These are phyloP conservation scores for Fusarium virguliforme DNA, from an alignment of 2,329 filamentous ascomycete species.

Conservation along the genomic window DNA sequence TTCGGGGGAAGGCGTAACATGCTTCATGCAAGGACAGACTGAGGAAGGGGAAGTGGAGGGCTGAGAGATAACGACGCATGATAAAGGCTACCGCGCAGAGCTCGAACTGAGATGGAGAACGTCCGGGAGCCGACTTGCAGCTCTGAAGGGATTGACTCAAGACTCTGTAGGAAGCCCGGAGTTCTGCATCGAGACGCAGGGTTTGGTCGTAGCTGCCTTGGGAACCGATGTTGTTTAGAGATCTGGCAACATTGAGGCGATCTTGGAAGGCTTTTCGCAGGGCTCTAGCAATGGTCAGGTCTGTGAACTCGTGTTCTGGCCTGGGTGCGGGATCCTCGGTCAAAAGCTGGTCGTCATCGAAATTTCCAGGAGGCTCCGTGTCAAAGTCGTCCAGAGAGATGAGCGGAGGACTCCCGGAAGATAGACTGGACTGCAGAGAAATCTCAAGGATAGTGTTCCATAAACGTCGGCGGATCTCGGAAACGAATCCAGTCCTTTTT, in stretches of 20 bases:
- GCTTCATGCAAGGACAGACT: conserved; percentile 59
- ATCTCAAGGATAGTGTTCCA: conserved; percentile 70
- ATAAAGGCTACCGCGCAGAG: conserved; percentile 65
- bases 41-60: conserved; percentile 71
- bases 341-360: conserved; percentile 66
- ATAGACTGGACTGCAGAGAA: conserved; percentile 62
- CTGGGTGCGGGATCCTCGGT: conserved; percentile 52
- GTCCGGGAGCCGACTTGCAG: conserved; percentile 35
- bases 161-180: conserved; percentile 61
- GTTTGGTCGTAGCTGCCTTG: conserved; percentile 62
- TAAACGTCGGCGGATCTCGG: conserved; percentile 66
- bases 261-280: conserved; percentile 61
- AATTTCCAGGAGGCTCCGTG: conserved; percentile 65
- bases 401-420: conserved; percentile 64
- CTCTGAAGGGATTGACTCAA: conserved; percentile 56
- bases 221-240: conserved; percentile 62
- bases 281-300: conserved; percentile 60
- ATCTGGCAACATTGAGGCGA: conserved; percentile 61
- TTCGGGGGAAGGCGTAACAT: conserved; percentile 67
- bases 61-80: conserved; percentile 69
- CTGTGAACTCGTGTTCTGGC: conserved; percentile 57
- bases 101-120: conserved; percentile 58
- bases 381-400: conserved; percentile 65
- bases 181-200: conserved; percentile 60
- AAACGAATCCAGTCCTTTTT: conserved; percentile 54